A percentile compares a stretch with the other conserved stretches of the same genome.
These are phyloP conservation scores for Suillus subluteus DNA, from an alignment of 768 basidiomycete genomes.

Conservation along the genomic window DNA sequence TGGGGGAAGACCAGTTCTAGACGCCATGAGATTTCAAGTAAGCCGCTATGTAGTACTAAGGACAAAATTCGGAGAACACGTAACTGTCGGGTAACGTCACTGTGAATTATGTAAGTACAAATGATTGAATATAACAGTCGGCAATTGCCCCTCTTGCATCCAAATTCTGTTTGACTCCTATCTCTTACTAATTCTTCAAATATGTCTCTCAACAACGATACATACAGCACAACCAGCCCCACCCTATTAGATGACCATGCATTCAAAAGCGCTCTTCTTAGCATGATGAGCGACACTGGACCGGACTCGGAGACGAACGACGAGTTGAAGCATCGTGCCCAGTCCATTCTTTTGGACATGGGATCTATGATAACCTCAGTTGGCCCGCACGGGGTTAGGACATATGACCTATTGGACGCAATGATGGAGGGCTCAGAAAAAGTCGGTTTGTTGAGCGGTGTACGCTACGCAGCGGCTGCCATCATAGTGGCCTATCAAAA, in stretches of 20 bases:
- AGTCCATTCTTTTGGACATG: neutral
- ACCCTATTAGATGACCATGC: neutral
- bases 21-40: neutral
- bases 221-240: neutral
- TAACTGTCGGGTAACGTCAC: no score
- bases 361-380: neutral
- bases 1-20: conserved; percentile 40
- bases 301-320: neutral
- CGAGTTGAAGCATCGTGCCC: neutral
- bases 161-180: neutral
- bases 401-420: neutral
- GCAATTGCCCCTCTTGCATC: no score
- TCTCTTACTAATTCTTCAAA: neutral
- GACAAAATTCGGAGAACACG: neutral
- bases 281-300: neutral
- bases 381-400: neutral
- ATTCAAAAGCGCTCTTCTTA: neutral
- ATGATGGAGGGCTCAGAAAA: neutral
- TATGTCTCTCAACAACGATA: neutral
- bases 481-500: neutral
- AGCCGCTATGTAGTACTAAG: neutral
- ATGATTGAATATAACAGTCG: no score
- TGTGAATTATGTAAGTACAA: no score
- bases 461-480: neutral
- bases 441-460: neutral